Base-by-base conservation (phyloP, 1,139 yeast genomes). In the Yamadazyma aaseri region DNA sequence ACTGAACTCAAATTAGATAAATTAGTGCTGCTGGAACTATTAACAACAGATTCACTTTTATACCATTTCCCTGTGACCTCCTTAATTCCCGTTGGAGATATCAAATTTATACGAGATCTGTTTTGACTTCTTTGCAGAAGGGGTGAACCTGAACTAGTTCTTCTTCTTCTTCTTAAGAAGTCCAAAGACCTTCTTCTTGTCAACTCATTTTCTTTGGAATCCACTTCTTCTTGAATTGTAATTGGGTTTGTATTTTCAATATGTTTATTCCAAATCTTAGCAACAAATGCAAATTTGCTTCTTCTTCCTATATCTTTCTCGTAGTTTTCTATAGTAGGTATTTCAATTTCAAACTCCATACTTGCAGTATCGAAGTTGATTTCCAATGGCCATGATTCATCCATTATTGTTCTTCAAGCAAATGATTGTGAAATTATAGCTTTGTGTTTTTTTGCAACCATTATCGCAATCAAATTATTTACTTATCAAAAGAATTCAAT, bases 331-430 rank as follows among this genome's bases (percentile, higher is more conserved):
- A 3, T 16, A 17, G 10, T 15, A 8, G 20, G 29, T 6, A 33
- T 13, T 7, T 31, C 32, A 5, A 37, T 35, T 12, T 25, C 10
- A 17, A 37, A 37, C 15, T 33, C 27, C 29, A 37, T 17, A 24
- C 40, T 37, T 21, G 18, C 35, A 9, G 31, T 37, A 22, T 37
- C 40, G 26, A 37, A 37, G 28, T 33, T 33, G 13, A 37, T 34
- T 9, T 28, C 26, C 11, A 29, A 23, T 7, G 6, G 12, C 22
- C 17, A 20, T 8, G 17, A 23, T 6, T 23, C 26, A n/a, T 9
- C 28, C 32, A 23, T 29, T 4, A 17, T 21, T 10, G 13, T 9
- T 13, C 15, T 29, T 18, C 20, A 20, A 28, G 27, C 32, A n/a
- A n/a, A n/a, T n/a, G n/a, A n/a, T n/a, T n/a, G n/a, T n/a, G n/a